Base-by-base conservation (phyloP, 2,329 filamentous ascomycete species). In the Tolypocladium amazonense region DNA sequence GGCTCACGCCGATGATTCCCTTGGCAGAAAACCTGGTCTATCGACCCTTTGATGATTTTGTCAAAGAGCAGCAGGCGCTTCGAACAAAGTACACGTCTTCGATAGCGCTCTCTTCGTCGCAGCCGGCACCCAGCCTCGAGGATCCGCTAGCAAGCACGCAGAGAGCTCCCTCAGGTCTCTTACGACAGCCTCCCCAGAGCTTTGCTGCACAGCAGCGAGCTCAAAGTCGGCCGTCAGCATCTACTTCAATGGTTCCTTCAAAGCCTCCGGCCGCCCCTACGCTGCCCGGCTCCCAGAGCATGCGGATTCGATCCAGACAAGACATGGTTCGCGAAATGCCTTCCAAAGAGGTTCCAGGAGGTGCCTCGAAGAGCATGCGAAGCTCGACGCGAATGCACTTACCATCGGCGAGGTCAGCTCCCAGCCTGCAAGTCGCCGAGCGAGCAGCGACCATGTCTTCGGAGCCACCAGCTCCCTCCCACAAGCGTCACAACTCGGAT, bases 151-250 rank as follows among this genome's bases (percentile, higher is more conserved):
- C 67, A 9, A 57, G 65, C 47, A 65, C 69, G 4, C 74, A 76
- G 61, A 70, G 70, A 57, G 69, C 69, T 1, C 72, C 76, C 0
- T 71, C 75, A 0, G 77, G 76, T 5, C 71, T 84, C 6, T 69
- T 85, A 27, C 76, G 79, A 41, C 80, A 78, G 41, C 82, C 79
- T 2, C 82, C 83, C 12, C 84, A 87, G 67, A 88, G 85, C 68
- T 88, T 87, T 69, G 85, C 85, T 15, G 85, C 85, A 4, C 85
- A 88, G 64, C 85, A 88, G 65, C 75, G 85, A 64, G 81, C 83
- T 30, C 83, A 85, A 62, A 77, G 77, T 64, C 78, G 77, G 60
- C 78, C 81, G 7, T 61, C 69, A 4, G 62, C 67, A 12, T 57
- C 63, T 25, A 53, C 67, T 20, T 56, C 64, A n/a, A 56, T 66